phyloP scores from a whole-genome alignment of 2,329 filamentous ascomycete species.

The Triangularia verruculosa region DNA sequence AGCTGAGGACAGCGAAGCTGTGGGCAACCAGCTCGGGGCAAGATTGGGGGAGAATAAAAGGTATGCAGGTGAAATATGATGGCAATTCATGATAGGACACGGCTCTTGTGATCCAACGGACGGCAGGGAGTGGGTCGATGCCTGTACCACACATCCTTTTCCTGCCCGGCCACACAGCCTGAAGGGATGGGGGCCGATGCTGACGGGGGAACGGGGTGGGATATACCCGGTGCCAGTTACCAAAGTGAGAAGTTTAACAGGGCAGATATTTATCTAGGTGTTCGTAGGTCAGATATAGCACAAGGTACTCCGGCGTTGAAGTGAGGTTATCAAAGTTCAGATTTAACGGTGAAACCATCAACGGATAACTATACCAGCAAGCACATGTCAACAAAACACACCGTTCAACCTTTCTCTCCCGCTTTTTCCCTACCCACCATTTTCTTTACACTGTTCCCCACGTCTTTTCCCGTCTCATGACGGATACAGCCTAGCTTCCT shows the following conservation, averaged over 20 bases:
- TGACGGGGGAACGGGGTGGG: background rate
- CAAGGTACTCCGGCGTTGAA: too few relatives aligned
- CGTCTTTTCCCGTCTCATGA: background rate
- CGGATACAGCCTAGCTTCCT: background rate
- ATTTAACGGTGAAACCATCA: too few relatives aligned
- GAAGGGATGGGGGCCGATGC: background rate
- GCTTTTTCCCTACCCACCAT: background rate
- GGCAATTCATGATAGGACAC: background rate
- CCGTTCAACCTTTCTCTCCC: background rate
- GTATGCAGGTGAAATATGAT: background rate
- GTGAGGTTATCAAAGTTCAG: too few relatives aligned
- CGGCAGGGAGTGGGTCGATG: background rate
- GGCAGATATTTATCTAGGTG: background rate
- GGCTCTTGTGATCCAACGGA: background rate
- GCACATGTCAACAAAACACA: background rate
- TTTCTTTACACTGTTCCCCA: background rate
- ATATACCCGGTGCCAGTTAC: background rate
- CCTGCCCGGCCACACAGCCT: background rate
- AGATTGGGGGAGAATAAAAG: background rate
- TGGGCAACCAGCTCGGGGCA: background rate
- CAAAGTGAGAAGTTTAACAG: background rate
- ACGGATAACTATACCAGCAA: too few relatives aligned
- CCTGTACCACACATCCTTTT: background rate
- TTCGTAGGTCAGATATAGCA: background rate
- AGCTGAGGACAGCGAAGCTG: background rate